Percentiles rank a stretch among this genome's conserved stretches.
Conservation (phyloP, 2,329 filamentous ascomycete genomes). For the Neophaeococcomyces mojaviensis region DNA sequence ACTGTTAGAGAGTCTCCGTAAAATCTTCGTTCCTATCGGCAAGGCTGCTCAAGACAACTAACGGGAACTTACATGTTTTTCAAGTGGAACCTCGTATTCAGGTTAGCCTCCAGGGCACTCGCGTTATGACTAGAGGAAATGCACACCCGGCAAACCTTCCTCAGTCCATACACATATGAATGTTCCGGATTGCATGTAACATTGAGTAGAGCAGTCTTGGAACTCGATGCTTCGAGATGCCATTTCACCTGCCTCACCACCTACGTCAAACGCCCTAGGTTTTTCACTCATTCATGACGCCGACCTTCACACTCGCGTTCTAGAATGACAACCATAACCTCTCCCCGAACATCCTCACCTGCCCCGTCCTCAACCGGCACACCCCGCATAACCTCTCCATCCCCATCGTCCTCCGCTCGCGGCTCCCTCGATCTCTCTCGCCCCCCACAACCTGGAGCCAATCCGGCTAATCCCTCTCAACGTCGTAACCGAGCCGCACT, state of each 20-base stretch:
- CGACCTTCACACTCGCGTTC: not conserved
- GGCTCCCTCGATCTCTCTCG: slow-evolving; percentile 62
- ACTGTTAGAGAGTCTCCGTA: too few relatives aligned
- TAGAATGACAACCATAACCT: slow-evolving; percentile 53
- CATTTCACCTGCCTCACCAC: not conserved
- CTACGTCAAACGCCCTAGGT: not conserved
- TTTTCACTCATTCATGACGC: not conserved
- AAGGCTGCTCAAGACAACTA: too few relatives aligned
- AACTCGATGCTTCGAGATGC: too few relatives aligned
- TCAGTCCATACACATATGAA: too few relatives aligned
- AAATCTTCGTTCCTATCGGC: too few relatives aligned
- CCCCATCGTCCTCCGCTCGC: slow-evolving; percentile 66
- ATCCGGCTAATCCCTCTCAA: slow-evolving; percentile 53
- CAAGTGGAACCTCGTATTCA: too few relatives aligned
- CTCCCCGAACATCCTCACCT: slow-evolving; percentile 37
- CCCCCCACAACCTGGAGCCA: slow-evolving; percentile 50
- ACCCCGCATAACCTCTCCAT: slow-evolving; percentile 31
- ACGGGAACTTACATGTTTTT: too few relatives aligned
- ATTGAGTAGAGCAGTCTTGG: too few relatives aligned
- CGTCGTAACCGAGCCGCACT: slow-evolving; percentile 75
- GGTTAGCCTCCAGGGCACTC: too few relatives aligned
- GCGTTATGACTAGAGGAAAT: too few relatives aligned
- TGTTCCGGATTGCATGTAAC: too few relatives aligned
- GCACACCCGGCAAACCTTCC: too few relatives aligned
- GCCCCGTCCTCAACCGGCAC: not conserved